Conservation (phyloP, 768 basidiomycete genomes). For the Pisolithus marmoratus region DNA sequence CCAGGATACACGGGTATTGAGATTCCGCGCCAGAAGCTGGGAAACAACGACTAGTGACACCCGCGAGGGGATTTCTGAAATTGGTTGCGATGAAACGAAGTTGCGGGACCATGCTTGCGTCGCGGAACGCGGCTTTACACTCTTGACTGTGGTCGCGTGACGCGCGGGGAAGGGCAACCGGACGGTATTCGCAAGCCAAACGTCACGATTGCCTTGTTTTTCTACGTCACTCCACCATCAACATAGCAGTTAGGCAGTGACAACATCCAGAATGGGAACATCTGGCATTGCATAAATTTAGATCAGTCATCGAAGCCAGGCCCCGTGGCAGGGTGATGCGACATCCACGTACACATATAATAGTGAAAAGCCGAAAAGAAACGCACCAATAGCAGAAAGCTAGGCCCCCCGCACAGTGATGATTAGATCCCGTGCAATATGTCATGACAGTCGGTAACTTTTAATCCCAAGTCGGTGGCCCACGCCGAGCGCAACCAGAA, state of each 20-base stretch:
- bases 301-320: background rate
- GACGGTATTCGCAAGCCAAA: too few species aligned
- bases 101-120: too few species aligned
- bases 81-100: too few species aligned
- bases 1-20: background rate
- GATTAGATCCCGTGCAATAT: background rate
- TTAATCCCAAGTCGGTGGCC: background rate
- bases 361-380: background rate
- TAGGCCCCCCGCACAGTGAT: background rate
- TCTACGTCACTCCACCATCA: too few species aligned
- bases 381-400: background rate
- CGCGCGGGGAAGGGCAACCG: too few species aligned
- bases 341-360: background rate
- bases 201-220: too few species aligned
- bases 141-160: too few species aligned
- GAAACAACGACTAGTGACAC: background rate
- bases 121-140: too few species aligned
- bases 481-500: background rate
- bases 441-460: background rate
- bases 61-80: too few species aligned
- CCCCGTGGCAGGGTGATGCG: background rate
- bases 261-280: too few species aligned
- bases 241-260: too few species aligned
- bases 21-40: background rate
- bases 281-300: background rate